phyloP scores from a whole-genome alignment of 2,329 filamentous ascomycete genomes.

The Magnaporthales sp. region DNA sequence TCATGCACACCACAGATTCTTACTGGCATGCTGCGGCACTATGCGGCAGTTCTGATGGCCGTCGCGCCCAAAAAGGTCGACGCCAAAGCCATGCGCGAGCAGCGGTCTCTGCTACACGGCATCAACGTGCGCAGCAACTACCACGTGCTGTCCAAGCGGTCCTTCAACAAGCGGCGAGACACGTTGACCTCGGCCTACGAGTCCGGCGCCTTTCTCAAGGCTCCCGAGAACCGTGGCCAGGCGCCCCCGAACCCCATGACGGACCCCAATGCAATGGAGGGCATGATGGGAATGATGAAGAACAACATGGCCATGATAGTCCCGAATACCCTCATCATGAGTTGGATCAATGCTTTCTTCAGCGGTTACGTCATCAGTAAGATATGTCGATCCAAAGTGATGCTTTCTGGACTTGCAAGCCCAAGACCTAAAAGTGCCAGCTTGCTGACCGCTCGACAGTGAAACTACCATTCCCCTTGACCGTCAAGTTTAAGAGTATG shows the following conservation, averaged over 20 bases:
- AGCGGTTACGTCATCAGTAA: constrained; percentile 94
- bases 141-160: constrained; percentile 65
- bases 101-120: constrained; percentile 74
- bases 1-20: constrained; percentile 51
- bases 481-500: constrained; percentile 99
- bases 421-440: background rate
- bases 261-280: constrained; percentile 94
- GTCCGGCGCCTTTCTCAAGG: constrained; percentile 79
- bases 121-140: constrained; percentile 78
- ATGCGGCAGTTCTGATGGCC: constrained; percentile 86
- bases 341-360: constrained; percentile 99
- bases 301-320: constrained; percentile 99
- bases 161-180: constrained; percentile 75
- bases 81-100: constrained; percentile 70
- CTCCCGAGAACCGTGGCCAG: constrained; percentile 77
- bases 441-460: constrained; percentile 41
- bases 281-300: constrained; percentile 99
- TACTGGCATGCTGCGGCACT: constrained; percentile 92
- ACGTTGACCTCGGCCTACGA: constrained; percentile 75
- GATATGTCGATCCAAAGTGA: background rate
- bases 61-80: constrained; percentile 75
- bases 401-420: background rate
- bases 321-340: constrained; percentile 97
- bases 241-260: constrained; percentile 89
- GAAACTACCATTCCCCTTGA: constrained; percentile 95